These are phyloP conservation scores for Pseudonitzschia multiseries DNA, from an alignment of 108 stramenopile species.

Conservation along the genomic window DNA sequence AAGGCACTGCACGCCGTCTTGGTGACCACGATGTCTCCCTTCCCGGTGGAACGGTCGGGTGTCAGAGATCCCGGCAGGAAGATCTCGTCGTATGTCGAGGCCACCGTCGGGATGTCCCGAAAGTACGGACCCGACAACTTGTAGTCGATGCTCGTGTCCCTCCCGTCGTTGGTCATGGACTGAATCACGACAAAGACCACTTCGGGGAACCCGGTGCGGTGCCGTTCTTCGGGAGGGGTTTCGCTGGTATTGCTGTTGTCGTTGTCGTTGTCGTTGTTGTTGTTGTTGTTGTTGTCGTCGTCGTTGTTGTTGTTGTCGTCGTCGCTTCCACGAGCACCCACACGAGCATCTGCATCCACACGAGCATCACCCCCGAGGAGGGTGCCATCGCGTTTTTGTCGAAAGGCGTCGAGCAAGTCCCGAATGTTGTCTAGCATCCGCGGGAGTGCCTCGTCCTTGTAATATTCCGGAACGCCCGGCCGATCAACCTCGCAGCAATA, in stretches of 20 bases:
- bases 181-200: constrained; percentile 74
- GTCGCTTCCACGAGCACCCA: not conserved
- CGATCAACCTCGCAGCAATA: constrained; percentile 35
- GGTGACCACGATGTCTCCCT: constrained; percentile 59
- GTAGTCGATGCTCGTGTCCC: constrained; percentile 70
- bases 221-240: not conserved
- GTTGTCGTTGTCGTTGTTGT: no score
- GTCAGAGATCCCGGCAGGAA: constrained; percentile 31
- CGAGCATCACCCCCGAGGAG: not conserved
- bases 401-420: constrained; percentile 40
- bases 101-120: constrained; percentile 38
- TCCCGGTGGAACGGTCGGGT: constrained; percentile 18
- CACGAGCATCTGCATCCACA: not conserved
- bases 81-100: constrained; percentile 41
- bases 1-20: constrained; percentile 80
- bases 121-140: constrained; percentile 65
- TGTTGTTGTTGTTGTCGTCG: not conserved
- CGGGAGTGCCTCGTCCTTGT: constrained; percentile 46
- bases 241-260: not conserved
- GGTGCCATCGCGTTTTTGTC: constrained; percentile 41
- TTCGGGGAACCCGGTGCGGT: constrained; percentile 44
- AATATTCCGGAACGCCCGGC: constrained; percentile 21
- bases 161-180: constrained; percentile 56
- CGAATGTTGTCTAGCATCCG: constrained; percentile 53
- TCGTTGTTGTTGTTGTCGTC: not conserved